These are phyloP conservation scores for Arabidopsis suecica DNA, from an alignment of 345 rosid species.

Conservation along the genomic window DNA sequence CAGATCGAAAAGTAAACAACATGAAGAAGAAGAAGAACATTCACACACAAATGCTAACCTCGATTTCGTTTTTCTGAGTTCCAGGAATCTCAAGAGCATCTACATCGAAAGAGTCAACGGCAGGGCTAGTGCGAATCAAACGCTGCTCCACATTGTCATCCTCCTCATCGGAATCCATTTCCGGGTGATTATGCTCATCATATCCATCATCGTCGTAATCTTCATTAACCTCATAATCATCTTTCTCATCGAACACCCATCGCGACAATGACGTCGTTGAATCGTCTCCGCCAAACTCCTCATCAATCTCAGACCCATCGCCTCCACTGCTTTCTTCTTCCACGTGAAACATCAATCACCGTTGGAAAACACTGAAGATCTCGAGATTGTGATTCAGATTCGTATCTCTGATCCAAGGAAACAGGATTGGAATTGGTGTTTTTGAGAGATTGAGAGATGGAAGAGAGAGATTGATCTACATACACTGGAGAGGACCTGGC, in stretches of 20 bases:
- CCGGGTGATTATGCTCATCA: constrained; percentile 39
- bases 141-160: constrained; percentile 73
- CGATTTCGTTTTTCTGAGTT: constrained; percentile 70
- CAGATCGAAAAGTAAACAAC: background rate
- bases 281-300: constrained; percentile 48
- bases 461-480: constrained; percentile 14
- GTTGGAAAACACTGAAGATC: constrained; percentile 18
- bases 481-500: constrained; percentile 14
- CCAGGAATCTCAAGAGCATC: constrained; percentile 96
- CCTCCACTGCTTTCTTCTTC: constrained; percentile 58
- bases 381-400: constrained; percentile 34
- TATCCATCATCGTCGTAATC: constrained; percentile 48
- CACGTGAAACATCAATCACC: constrained; percentile 35
- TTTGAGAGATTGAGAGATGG: constrained; percentile 31
- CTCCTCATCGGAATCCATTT: constrained; percentile 75
- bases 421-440: constrained; percentile 9
- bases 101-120: constrained; percentile 90
- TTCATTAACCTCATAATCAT: constrained; percentile 53
- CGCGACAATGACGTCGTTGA: constrained; percentile 83
- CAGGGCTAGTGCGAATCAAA: constrained; percentile 93
- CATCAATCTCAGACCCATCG: constrained; percentile 51
- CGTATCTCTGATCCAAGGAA: constrained; percentile 26
- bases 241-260: constrained; percentile 93
- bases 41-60: constrained; percentile 49
- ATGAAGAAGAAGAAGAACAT: background rate